A percentile compares a stretch with the other conserved stretches of the same genome.
Evolutionary conservation across 129 eudicot genomes (phyloP).

Genomic region (Flaveria ramosissima): DNA sequence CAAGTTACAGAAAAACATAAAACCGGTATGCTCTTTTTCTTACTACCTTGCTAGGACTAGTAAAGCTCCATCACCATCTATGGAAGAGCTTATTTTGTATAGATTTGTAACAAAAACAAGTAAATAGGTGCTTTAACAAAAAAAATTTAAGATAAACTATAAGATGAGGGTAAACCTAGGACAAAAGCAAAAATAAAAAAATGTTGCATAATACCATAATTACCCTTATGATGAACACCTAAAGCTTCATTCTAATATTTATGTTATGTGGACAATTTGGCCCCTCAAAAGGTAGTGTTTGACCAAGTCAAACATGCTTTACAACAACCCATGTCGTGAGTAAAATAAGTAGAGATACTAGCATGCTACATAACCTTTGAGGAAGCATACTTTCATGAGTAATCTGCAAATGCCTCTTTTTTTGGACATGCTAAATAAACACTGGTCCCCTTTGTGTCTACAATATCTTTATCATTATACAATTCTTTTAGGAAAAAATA

Average conservation of each 20-base stretch:
- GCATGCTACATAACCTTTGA: constrained; percentile 43
- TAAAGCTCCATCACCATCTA: background rate
- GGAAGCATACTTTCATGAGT: constrained; percentile 41
- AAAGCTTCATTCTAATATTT: background rate
- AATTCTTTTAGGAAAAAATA: background rate
- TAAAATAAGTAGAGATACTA: constrained; percentile 28
- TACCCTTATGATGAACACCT: background rate
- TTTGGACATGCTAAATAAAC: constrained; percentile 28
- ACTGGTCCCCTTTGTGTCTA: constrained; percentile 17
- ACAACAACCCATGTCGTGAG: constrained; percentile 38
- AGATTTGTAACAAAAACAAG: too few relatives aligned
- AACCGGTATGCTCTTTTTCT: background rate
- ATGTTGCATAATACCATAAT: background rate
- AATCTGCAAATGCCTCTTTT: constrained; percentile 40
- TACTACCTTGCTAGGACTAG: too few relatives aligned
- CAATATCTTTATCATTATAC: constrained; percentile 17
- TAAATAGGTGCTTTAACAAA: too few relatives aligned
- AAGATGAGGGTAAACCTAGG: constrained; percentile 11
- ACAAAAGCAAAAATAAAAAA: background rate
- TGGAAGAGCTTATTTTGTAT: too few relatives aligned
- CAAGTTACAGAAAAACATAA: background rate
- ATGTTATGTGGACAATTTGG: constrained; percentile 16
- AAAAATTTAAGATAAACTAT: background rate
- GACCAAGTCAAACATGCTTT: constrained; percentile 49
- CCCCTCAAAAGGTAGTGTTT: constrained; percentile 22